phyloP scores from a whole-genome alignment of 2,329 filamentous ascomycete genomes.

The Tolypocladium album region DNA sequence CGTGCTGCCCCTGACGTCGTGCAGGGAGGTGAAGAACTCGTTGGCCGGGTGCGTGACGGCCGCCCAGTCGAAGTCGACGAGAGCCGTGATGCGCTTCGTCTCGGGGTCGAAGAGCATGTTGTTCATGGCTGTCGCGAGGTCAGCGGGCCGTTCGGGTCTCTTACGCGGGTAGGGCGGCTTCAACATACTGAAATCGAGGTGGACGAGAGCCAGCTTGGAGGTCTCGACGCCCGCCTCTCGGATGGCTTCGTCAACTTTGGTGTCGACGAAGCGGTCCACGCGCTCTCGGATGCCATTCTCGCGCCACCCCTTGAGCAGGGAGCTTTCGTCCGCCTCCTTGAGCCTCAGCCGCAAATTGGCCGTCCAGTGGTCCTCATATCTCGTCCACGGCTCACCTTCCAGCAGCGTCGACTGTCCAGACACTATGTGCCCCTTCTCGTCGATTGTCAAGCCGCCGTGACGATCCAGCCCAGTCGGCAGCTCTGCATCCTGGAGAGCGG shows the following conservation, averaged over 20 bases:
- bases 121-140: conserved; percentile 9
- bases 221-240: conserved; percentile 1
- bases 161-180: not conserved
- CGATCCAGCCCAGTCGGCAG: not conserved
- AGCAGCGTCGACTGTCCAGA: conserved; percentile 8
- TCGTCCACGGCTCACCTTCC: conserved; percentile 8
- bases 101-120: conserved; percentile 14
- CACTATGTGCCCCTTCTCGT: not conserved
- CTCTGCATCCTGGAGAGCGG: not conserved
- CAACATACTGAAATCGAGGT: conserved; percentile 16
- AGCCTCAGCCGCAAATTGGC: not conserved
- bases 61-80: conserved; percentile 18
- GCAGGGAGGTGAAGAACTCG: conserved; percentile 10
- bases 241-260: conserved; percentile 2
- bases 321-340: not conserved
- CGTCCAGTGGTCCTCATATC: conserved; percentile 6
- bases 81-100: conserved; percentile 10
- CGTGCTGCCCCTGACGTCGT: not conserved
- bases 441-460: not conserved
- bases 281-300: conserved; percentile 4
- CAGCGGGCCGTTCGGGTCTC: not conserved
- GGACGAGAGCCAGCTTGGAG: conserved; percentile 7
- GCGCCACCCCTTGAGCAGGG: conserved; percentile 8
- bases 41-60: conserved; percentile 11
- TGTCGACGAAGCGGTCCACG: conserved; percentile 6